phyloP scores from a whole-genome alignment of 2,329 filamentous ascomycete species.

The Rhynchosporium agropyri region DNA sequence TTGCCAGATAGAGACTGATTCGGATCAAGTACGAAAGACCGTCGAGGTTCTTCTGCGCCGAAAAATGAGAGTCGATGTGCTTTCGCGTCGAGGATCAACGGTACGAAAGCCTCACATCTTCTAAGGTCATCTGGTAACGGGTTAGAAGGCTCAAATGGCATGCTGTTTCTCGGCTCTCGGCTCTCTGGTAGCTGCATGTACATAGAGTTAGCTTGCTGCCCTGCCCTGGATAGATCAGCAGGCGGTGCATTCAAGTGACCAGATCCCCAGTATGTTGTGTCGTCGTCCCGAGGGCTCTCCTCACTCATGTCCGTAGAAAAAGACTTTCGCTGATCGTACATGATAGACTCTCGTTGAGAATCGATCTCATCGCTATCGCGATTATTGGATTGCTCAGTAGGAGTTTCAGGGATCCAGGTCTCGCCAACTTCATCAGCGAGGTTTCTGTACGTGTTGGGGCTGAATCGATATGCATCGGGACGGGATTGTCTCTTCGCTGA shows the following conservation, averaged over 20 bases:
- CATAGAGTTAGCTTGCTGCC: conserved; percentile 47
- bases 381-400: conserved; percentile 18
- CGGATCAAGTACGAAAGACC: conserved; percentile 40
- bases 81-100: conserved; percentile 50
- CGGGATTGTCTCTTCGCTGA: conserved; percentile 17
- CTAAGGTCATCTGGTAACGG: conserved; percentile 7
- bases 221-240: conserved; percentile 49
- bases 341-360: conserved; percentile 22
- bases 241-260: conserved; percentile 53
- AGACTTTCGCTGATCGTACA: conserved; percentile 44
- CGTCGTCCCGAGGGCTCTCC: conserved; percentile 46
- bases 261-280: conserved; percentile 52
- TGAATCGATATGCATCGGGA: conserved; percentile 37
- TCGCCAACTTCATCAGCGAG: conserved; percentile 44
- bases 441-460: conserved; percentile 41
- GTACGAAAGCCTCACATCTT: conserved; percentile 46
- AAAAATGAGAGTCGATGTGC: conserved; percentile 33
- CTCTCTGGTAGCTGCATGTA: conserved; percentile 43
- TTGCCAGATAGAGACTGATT: conserved; percentile 32
- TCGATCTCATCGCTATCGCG: conserved; percentile 21
- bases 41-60: conserved; percentile 31
- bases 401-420: conserved; percentile 47
- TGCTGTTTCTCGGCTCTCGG: conserved; percentile 7
- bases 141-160: conserved; percentile 11
- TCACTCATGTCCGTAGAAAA: conserved; percentile 40